Base-by-base conservation (phyloP, 306 rosid genomes). In the Macrotyloma uniflorum region DNA sequence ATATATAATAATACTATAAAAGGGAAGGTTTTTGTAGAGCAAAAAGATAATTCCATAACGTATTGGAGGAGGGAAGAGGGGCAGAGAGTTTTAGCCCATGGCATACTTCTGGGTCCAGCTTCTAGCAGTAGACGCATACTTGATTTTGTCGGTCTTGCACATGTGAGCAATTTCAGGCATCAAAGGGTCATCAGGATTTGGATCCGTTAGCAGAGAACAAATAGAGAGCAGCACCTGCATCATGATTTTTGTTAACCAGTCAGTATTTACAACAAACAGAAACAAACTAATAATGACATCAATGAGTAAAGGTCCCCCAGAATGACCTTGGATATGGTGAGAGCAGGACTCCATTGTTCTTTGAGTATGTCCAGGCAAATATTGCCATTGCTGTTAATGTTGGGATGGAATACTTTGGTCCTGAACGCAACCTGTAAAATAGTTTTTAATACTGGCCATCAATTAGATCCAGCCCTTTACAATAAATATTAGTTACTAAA, bases 311-410 rank as follows among this genome's bases (percentile, higher is more conserved):
- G 61, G n/a, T 46, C 11, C 53, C 46, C 22, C 28, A 74, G 67
- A 22, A 51, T 73, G 47, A 93, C 98, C 95, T 94, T 94, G 53
- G 97, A 90, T 80, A 94, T 88, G 81, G 98, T 94, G 69, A 94
- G 97, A 58, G 98, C 97, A 18, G 98, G 98, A 72, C 98, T 94
- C 98, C 98, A 94, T 72, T 94, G 98, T 68, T 94, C 98, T 84
- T 94, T 94, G 70, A 94, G 96, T 64, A 92, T 92, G 86, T 94
- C 98, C 65, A 94, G 75, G 84, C 97, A 94, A 20, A 94, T 94
- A 77, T 90, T 94, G 58, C 98, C 97, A 67, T 89, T 92, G 49
- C 91, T 90, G 82, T 88, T 94, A 71, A 94, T 90, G 66, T 92
- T 94, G 28, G 98, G 98, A 88, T 94, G 98, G 76, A 90, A 92